Evolutionary conservation across 768 basidiomycete genomes (phyloP), one percentile per base, ranked within the genome.

Genomic region (Brasilioporus rufonigricans): DNA sequence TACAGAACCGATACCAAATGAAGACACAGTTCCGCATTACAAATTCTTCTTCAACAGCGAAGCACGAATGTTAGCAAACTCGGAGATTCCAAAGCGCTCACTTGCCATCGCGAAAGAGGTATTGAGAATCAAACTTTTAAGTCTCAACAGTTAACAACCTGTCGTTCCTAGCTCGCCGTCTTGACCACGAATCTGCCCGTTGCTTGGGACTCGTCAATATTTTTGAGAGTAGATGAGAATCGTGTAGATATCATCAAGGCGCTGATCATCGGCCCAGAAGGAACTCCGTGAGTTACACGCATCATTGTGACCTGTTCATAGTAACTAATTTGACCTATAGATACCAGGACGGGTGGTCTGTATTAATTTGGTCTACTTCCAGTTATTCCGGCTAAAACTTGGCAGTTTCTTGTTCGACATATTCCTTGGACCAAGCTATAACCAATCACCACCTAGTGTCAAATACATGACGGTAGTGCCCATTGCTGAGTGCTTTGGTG

Each of bases 101-200:
- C 76, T 97, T 54, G 94, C 94, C 11, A 97, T 98, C 57, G 95
- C 95, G 4, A 98, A 97, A 73, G 93, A 96, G 82, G 89, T 88
- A 64, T 23, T n/a, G 26, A 50, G n/a, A 21, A 32, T 48, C 39
- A 24, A 48, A 21, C 43, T 45, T 33, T 40, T 10, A 18, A 50
- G 38, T 29, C 13, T 8, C 27, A 19, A 48, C 10, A 26, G 14
- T 53, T 55, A 8, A 61, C 55, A 51, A 60, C 18, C 61, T 33
- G 57, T 49, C 33, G 47, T 56, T 56, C n/a, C 58, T 38, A 93
- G 92, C 85, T 97, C 56, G 93, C 95, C 2, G 91, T 95, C 36
- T 79, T 98, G 49, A 93, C 93, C 3, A 94, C 93, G 12, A 95
- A 93, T 66, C 76, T 98, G 24, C 95, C 95, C n/a, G 87, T 93